These are phyloP conservation scores for Durio zibethinus DNA, from an alignment of 345 rosid genomes.

Conservation along the genomic window DNA sequence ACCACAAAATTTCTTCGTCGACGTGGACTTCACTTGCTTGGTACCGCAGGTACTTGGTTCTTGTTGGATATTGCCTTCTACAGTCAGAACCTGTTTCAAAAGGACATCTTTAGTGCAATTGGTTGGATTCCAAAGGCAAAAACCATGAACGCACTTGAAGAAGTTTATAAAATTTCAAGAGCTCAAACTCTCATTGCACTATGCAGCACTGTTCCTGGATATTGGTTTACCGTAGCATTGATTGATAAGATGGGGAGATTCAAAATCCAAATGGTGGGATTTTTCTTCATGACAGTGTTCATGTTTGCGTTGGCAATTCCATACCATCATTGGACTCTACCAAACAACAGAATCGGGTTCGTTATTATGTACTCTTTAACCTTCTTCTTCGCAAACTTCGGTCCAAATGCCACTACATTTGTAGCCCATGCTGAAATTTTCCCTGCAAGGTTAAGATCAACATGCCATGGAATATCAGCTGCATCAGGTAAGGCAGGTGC, in stretches of 20 bases:
- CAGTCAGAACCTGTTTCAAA: constrained; percentile 73
- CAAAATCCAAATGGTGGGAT: constrained; percentile 55
- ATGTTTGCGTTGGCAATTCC: constrained; percentile 65
- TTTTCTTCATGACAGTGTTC: constrained; percentile 55
- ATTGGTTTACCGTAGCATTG: constrained; percentile 41
- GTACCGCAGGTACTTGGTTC: constrained; percentile 68
- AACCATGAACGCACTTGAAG: constrained; percentile 67
- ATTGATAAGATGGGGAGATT: constrained; percentile 54
- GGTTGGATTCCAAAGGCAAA: constrained; percentile 70
- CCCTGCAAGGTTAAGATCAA: constrained; percentile 73
- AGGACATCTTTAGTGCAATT: constrained; percentile 63
- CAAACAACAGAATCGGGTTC: constrained; percentile 46
- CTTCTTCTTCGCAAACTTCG: constrained; percentile 77
- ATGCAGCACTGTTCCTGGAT: constrained; percentile 80
- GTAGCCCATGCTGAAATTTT: constrained; percentile 76
- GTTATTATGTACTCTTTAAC: constrained; percentile 57
- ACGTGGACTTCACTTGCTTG: constrained; percentile 60
- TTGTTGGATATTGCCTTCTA: constrained; percentile 69
- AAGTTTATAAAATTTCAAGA: constrained; percentile 51
- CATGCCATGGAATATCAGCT: constrained; percentile 78
- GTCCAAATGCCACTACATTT: constrained; percentile 79
- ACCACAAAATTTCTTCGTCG: constrained; percentile 36
- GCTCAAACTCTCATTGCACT: constrained; percentile 65
- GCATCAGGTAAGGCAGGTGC: constrained; percentile 73
- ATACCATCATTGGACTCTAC: constrained; percentile 64